Base-by-base conservation (phyloP, 1,284 basidiomycete genomes). In the Tetrapyrgos nigripes region DNA sequence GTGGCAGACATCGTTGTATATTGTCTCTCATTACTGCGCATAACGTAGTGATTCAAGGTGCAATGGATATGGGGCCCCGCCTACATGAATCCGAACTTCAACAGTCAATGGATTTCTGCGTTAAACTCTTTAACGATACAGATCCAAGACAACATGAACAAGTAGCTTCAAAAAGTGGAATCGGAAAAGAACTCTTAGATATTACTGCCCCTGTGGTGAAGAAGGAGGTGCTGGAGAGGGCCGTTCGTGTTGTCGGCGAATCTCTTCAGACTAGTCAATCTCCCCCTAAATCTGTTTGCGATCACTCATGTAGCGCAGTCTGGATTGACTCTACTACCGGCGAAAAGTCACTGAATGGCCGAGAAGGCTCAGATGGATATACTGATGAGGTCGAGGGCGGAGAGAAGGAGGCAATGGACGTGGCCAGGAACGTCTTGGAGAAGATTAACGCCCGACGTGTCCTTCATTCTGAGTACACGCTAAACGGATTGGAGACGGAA, bases 31-130 rank as follows among this genome's bases (percentile, higher is more conserved):
- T n/a, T n/a, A n/a, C n/a, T n/a, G n/a, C n/a, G n/a, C n/a, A n/a
- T n/a, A n/a, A n/a, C n/a, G n/a, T 40, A 61, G 59, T 61, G 6
- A 61, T 61, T 6, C 59, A 61, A 50, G 59, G 59, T 19, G 43
- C 45, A n/a, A 53, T 51, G 17, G 59, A 61, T 37, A 54, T 61
- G 55, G 59, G 59, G n/a, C 50, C 50, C 5, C 59, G 59, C 17
- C 33, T 61, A 21, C 54, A 61, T 44, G 59, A 57, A 55, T 47
- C 51, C 24, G 59, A 61, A 50, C 51, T 61, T 21, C 52, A 53
- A 33, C 47, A 57, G 10, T 61, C 55, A 11, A 43, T 61, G 10
- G 59, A 61, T 23, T 61, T 61, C 21, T 61, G 59, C 31, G 51
- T 55, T 4, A 61, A 61, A 23, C 29, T 61, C 13, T 61, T 61